Conservation (phyloP, 192 early-diverging fungal species). For the Dissophora globulifera region DNA sequence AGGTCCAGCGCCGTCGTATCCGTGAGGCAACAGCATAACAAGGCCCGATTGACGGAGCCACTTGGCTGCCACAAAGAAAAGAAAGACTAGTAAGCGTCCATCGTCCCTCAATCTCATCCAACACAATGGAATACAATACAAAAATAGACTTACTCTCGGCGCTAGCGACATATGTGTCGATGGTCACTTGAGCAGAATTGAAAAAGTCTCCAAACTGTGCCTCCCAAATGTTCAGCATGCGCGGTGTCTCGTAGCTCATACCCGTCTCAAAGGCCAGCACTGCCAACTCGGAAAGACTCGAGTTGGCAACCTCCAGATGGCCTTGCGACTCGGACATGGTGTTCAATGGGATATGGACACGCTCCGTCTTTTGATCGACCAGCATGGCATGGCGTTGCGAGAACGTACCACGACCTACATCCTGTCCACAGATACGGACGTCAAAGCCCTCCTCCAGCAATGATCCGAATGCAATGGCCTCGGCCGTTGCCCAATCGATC, state of each 20-base stretch:
- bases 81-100: not conserved
- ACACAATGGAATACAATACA: too few relatives aligned
- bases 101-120: too few relatives aligned
- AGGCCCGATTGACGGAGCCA: conserved; percentile 94
- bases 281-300: conserved; percentile 91
- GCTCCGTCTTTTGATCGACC: conserved; percentile 91
- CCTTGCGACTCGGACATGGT: conserved; percentile 52
- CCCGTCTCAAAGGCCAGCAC: conserved; percentile 97
- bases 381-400: conserved; percentile 98
- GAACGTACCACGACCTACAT: conserved; percentile 98
- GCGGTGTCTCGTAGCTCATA: conserved; percentile 90
- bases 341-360: conserved; percentile 89
- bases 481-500: conserved; percentile 96
- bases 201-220: conserved; percentile 99
- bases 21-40: conserved; percentile 94
- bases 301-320: conserved; percentile 84
- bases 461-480: conserved; percentile 91
- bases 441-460: conserved; percentile 85
- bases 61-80: conserved; percentile 65
- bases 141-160: conserved; percentile 76
- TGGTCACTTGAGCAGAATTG: conserved; percentile 95
- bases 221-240: conserved; percentile 93
- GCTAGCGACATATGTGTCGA: conserved; percentile 90
- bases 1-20: conserved; percentile 95
- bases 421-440: conserved; percentile 96